These are phyloP conservation scores for Phlyctochytrium planicorne DNA, from an alignment of 192 early-diverging fungal genomes.

Conservation along the genomic window DNA sequence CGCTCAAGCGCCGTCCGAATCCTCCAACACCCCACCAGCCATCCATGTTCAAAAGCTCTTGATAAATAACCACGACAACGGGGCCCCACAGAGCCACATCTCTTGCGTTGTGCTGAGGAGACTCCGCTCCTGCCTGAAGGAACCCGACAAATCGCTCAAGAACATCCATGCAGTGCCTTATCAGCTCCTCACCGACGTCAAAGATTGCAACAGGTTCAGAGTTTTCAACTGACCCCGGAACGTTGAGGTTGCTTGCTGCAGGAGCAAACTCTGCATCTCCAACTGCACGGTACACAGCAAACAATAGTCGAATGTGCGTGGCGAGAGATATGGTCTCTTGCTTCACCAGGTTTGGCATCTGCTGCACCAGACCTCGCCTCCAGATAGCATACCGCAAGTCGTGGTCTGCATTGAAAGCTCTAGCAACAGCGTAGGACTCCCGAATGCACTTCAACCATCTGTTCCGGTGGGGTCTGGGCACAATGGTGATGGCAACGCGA, in stretches of 20 bases:
- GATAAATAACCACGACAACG: constrained; percentile 47
- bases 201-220: background rate
- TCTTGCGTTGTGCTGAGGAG: constrained; percentile 38
- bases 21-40: constrained; percentile 32
- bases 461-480: constrained; percentile 30
- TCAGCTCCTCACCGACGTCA: constrained; percentile 24
- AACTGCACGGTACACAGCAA: constrained; percentile 39
- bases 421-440: constrained; percentile 75
- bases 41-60: constrained; percentile 47
- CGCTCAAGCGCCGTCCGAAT: background rate
- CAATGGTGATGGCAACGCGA: constrained; percentile 28
- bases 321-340: constrained; percentile 72
- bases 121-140: constrained; percentile 16
- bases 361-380: constrained; percentile 82
- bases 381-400: constrained; percentile 78
- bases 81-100: constrained; percentile 56
- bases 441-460: constrained; percentile 42
- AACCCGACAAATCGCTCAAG: constrained; percentile 42
- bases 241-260: background rate
- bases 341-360: constrained; percentile 86
- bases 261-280: constrained; percentile 23
- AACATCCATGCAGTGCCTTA: constrained; percentile 45
- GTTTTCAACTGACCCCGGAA: background rate
- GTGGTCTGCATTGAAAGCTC: constrained; percentile 74
- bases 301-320: constrained; percentile 46